Percentiles rank a stretch among this genome's conserved stretches.
Conservation (phyloP, 371 early-diverging fungal genomes). For the Mortierella sp. region DNA sequence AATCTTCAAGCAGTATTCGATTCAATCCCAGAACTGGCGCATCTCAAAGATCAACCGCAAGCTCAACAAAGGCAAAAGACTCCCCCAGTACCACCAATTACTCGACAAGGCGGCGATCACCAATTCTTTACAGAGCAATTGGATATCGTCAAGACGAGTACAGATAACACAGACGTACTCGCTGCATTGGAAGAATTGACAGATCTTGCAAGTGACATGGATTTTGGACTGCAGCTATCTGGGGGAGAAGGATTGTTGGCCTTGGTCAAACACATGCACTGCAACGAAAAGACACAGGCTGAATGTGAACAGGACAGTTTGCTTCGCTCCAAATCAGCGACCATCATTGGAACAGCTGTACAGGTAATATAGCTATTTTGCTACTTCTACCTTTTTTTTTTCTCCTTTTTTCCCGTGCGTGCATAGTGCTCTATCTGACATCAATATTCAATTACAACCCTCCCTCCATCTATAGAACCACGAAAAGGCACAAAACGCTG, state of each 20-base stretch:
- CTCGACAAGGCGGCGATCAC: constrained; percentile 29
- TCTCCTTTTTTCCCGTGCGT: constrained; percentile 12
- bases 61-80: neutral
- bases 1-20: constrained; percentile 50
- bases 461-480: constrained; percentile 62
- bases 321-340: constrained; percentile 41
- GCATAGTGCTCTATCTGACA: too few relatives aligned
- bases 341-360: constrained; percentile 52
- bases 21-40: constrained; percentile 38
- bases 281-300: constrained; percentile 26
- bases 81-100: neutral
- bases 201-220: constrained; percentile 63
- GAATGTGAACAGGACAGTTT: constrained; percentile 22
- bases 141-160: constrained; percentile 26
- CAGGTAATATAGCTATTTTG: constrained; percentile 44
- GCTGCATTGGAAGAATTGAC: constrained; percentile 57
- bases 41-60: constrained; percentile 13
- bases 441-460: too few relatives aligned
- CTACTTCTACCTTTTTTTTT: constrained; percentile 25
- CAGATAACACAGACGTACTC: constrained; percentile 19
- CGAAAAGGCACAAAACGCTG: constrained; percentile 58
- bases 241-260: constrained; percentile 41
- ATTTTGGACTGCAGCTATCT: constrained; percentile 58
- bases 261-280: constrained; percentile 44
- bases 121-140: constrained; percentile 39